A percentile compares a stretch with the other conserved stretches of the same genome.
phyloP scores from a whole-genome alignment of 306 rosid genomes.

The Vigna radiata region DNA sequence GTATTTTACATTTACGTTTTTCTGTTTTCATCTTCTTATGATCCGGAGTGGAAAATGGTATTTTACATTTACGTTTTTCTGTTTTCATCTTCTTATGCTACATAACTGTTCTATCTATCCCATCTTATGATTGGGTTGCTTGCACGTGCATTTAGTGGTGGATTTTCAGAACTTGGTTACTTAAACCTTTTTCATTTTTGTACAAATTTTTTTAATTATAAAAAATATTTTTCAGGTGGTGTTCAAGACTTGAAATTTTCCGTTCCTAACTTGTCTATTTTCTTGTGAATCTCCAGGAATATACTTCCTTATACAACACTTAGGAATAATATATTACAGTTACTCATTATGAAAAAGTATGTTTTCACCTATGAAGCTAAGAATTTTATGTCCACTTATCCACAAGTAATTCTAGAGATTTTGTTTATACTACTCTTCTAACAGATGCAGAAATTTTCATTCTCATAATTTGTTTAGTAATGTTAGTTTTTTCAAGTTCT shows the following conservation, averaged over 20 bases:
- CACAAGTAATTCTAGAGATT: neutral
- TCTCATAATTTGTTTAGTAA: neutral
- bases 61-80: constrained; percentile 13
- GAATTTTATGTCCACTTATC: neutral
- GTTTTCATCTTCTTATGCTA: constrained; percentile 28
- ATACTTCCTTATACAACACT: neutral
- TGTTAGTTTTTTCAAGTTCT: neutral
- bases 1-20: constrained; percentile 48
- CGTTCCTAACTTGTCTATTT: neutral
- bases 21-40: constrained; percentile 25
- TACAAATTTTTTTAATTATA: neutral
- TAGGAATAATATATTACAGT: neutral
- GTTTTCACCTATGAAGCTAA: neutral
- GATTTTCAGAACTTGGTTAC: neutral
- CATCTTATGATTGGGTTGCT: constrained; percentile 37
- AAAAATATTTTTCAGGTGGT: neutral
- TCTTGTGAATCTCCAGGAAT: neutral
- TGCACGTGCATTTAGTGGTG: neutral
- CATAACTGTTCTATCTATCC: neutral
- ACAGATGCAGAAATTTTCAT: neutral
- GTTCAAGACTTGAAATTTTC: neutral
- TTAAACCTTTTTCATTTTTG: neutral
- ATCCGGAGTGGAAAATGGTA: too few relatives aligned
- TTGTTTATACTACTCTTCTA: neutral
- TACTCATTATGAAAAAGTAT: neutral